These are phyloP conservation scores for Claviceps quebecensis DNA, from an alignment of 2,329 filamentous ascomycete genomes.

Conservation along the genomic window DNA sequence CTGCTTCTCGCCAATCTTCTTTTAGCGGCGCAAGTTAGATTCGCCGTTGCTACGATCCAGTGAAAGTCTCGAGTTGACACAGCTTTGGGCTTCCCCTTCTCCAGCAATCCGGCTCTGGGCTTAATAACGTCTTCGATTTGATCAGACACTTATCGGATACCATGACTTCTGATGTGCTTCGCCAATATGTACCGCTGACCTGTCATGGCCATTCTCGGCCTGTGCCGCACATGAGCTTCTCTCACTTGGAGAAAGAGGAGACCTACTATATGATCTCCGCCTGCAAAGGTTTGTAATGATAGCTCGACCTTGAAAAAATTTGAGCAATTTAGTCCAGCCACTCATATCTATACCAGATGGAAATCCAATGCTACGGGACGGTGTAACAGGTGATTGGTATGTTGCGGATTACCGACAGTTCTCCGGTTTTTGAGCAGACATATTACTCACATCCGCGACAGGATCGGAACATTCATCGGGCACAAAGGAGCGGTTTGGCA, in stretches of 20 bases:
- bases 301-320: not conserved
- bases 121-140: not conserved
- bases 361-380: constrained; percentile 96
- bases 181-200: constrained; percentile 71
- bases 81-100: not conserved
- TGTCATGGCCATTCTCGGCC: constrained; percentile 91
- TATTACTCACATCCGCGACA: constrained; percentile 26
- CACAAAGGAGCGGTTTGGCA: constrained; percentile 99
- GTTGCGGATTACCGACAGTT: constrained; percentile 9
- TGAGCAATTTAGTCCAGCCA: constrained; percentile 10
- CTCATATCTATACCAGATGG: constrained; percentile 48
- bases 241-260: constrained; percentile 65
- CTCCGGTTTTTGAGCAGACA: not conserved
- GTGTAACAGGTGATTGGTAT: constrained; percentile 85
- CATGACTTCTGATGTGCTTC: constrained; percentile 24
- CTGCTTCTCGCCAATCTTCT: not conserved
- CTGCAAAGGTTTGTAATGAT: constrained; percentile 54
- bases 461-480: constrained; percentile 95
- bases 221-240: constrained; percentile 85
- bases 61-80: not conserved
- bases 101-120: not conserved
- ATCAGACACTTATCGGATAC: not conserved
- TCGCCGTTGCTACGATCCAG: not conserved
- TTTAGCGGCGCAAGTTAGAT: not conserved
- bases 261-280: constrained; percentile 88